Conservation (phyloP, 371 early-diverging fungal genomes). For the Saksenaea vasiformis region DNA sequence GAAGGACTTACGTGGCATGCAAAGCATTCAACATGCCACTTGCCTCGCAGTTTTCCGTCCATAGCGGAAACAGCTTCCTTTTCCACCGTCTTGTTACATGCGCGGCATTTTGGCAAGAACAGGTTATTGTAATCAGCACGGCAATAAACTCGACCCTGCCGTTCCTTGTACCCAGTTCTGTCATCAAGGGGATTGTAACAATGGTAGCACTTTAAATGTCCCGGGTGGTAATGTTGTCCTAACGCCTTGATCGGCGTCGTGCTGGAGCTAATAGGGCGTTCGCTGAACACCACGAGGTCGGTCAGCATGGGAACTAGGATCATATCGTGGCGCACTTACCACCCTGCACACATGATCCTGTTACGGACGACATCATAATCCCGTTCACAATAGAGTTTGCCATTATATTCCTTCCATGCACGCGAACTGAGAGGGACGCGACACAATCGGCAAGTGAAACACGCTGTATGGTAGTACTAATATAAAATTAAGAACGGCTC, state of each 20-base stretch:
- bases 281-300: background rate
- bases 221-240: constrained; percentile 17
- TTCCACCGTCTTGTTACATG: constrained; percentile 61
- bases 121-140: constrained; percentile 60
- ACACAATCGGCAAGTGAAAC: constrained; percentile 72
- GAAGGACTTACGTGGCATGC: constrained; percentile 21
- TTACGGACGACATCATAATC: constrained; percentile 58
- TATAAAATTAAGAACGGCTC: constrained; percentile 9
- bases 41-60: constrained; percentile 65
- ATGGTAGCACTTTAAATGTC: constrained; percentile 14
- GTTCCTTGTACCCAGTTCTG: constrained; percentile 54
- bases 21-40: constrained; percentile 60
- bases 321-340: constrained; percentile 34
- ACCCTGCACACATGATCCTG: constrained; percentile 49
- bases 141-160: constrained; percentile 68
- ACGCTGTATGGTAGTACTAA: constrained; percentile 46
- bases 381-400: constrained; percentile 73
- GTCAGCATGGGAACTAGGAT: background rate
- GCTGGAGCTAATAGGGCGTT: constrained; percentile 10
- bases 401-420: constrained; percentile 47
- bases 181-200: constrained; percentile 15
- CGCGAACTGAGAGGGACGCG: constrained; percentile 57
- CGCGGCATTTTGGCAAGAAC: constrained; percentile 59
- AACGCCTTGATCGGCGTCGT: constrained; percentile 12
- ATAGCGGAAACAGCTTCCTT: constrained; percentile 68